Evolutionary conservation across 2,329 filamentous ascomycete genomes (phyloP), one percentile per base, ranked within the genome.

Genomic region (Venturia pyrina): DNA sequence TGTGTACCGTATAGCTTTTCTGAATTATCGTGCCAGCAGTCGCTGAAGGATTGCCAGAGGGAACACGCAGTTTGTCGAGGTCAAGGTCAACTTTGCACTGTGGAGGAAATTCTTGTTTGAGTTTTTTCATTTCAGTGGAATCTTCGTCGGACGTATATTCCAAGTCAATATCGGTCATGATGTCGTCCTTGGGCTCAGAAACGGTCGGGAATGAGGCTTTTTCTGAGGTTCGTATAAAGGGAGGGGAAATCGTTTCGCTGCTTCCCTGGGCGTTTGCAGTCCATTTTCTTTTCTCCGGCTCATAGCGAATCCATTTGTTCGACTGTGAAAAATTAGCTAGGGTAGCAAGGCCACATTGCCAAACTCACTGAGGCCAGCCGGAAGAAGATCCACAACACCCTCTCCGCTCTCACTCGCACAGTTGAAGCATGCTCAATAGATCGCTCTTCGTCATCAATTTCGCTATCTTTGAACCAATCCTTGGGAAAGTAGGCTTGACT

Each of bases 371-470:
- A 32, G 28, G 53, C 24, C 34, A 65, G 34, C 8, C 43, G 41
- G 43, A 63, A 65, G 3, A 19, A 43, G 28, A 65, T 13, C 46
- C 50, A 59, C 7, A 65, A 34, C 2, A 65, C 56, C 1, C 64
- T 5, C 41, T 62, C 64, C 5, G 34, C 24, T 62, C 64, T 19
- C 0, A 32, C 28, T 5, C 43, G 48, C n/a, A 62, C 43, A 15
- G 64, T 65, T 1, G 64, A 65, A 6, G 85, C 76, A 0, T 83
- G 74, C 70, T 90, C 87, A 59, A 89, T 82, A 19, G 82, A 82
- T 53, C 86, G 83, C 67, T 89, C 87, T 13, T 88, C 85, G n/a
- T 89, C 87, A 34, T 89, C 50, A 40, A 57, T 87, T 66, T 82
- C 81, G 1, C 82, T 80, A 10, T 80, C 79, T 0, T 72, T 69